phyloP scores from a whole-genome alignment of 306 rosid genomes.

The Dryas drummondii region DNA sequence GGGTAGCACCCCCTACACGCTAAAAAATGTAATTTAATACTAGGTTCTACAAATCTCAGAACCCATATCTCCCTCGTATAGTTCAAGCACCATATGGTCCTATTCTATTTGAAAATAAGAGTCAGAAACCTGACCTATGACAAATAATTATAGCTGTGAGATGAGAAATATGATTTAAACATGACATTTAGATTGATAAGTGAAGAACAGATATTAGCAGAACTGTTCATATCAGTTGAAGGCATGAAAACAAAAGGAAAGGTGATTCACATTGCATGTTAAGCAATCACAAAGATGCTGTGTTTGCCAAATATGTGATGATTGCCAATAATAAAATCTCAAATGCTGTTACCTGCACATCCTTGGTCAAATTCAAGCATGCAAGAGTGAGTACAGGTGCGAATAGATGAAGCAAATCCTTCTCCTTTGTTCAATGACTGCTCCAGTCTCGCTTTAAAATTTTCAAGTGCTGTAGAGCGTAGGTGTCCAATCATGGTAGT shows the following conservation, averaged over 20 bases:
- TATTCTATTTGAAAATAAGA: no score
- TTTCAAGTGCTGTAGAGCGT: conserved; percentile 50
- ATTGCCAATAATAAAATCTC: conserved; percentile 7
- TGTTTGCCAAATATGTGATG: background rate
- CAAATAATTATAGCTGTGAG: background rate
- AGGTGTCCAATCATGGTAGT: conserved; percentile 65
- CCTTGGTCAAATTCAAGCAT: conserved; percentile 63
- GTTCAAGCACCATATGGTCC: background rate
- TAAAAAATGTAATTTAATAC: background rate
- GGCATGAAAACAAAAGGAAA: background rate
- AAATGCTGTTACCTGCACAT: conserved; percentile 57
- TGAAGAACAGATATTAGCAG: background rate
- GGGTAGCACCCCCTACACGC: background rate
- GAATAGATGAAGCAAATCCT: conserved; percentile 66
- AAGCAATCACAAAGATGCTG: background rate
- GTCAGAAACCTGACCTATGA: no score
- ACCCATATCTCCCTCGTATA: background rate
- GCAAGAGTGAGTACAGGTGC: conserved; percentile 37
- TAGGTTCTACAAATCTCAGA: background rate
- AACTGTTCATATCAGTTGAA: background rate
- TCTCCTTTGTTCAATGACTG: conserved; percentile 67
- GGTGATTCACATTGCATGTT: background rate
- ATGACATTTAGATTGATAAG: background rate
- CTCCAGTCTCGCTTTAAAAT: conserved; percentile 62
- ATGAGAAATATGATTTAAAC: no score